A percentile compares a stretch with the other conserved stretches of the same genome.
These are phyloP conservation scores for Cruciata laevipes DNA, from an alignment of 257 asterid genomes.

Conservation along the genomic window DNA sequence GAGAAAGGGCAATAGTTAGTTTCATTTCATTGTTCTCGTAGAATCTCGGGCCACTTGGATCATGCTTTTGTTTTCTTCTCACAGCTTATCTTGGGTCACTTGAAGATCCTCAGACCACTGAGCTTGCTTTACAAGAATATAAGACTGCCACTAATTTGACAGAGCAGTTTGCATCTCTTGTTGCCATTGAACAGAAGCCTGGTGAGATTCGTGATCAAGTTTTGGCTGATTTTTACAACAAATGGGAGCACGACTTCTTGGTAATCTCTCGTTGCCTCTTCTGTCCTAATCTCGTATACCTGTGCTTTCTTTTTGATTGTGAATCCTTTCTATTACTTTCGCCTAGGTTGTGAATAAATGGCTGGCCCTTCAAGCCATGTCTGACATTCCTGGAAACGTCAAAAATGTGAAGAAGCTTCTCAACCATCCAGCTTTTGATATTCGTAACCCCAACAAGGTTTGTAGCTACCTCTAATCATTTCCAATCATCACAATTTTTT, in stretches of 20 bases:
- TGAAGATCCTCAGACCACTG: constrained; percentile 46
- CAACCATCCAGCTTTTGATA: constrained; percentile 66
- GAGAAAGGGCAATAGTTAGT: background rate
- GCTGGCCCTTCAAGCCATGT: constrained; percentile 68
- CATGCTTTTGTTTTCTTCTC: constrained; percentile 3
- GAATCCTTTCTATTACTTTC: background rate
- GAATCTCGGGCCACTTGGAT: constrained; percentile 7
- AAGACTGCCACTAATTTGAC: constrained; percentile 80
- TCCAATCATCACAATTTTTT: background rate
- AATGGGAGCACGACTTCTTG: constrained; percentile 90
- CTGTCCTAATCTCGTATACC: background rate
- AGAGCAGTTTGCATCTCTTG: constrained; percentile 77
- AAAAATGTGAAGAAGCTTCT: constrained; percentile 68
- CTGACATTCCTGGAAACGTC: constrained; percentile 67
- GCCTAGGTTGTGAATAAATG: constrained; percentile 68
- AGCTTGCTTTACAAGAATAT: constrained; percentile 72
- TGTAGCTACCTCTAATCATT: background rate
- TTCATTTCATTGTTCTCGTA: background rate
- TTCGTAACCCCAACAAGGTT: constrained; percentile 83
- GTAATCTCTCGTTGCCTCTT: constrained; percentile 31
- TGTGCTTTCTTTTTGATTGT: background rate
- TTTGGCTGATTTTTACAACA: constrained; percentile 75
- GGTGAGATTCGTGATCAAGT: constrained; percentile 60
- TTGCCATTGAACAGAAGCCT: constrained; percentile 77
- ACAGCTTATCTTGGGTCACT: constrained; percentile 74